Conservation (phyloP, 495 filamentous ascomycete species). For the Penicillium pulvis region DNA sequence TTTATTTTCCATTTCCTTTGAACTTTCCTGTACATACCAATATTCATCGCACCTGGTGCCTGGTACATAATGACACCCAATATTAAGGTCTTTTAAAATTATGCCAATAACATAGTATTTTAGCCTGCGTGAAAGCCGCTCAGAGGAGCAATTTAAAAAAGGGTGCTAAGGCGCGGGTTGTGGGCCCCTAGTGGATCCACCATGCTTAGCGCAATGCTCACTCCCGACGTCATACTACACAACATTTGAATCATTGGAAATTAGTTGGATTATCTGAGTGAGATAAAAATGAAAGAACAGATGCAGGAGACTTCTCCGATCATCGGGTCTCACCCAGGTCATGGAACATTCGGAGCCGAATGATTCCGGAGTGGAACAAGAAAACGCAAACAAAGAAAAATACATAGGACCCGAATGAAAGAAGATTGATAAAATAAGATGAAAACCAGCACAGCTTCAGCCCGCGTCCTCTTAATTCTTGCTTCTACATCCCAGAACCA, state of each 20-base stretch:
- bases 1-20: not conserved
- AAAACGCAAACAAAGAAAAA: conserved; percentile 17
- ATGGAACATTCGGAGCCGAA: not conserved
- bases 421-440: not conserved
- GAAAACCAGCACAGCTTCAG: conserved; percentile 6
- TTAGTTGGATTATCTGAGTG: conserved; percentile 3
- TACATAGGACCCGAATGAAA: conserved; percentile 13
- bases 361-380: not conserved
- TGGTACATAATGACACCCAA: not conserved
- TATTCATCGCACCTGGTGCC: not conserved
- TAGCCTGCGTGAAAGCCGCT: not conserved
- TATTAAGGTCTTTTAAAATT: not conserved
- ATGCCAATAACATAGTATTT: not conserved
- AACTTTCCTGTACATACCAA: conserved; percentile 14
- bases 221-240: not conserved
- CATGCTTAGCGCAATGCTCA: conserved; percentile 15
- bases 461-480: conserved; percentile 30
- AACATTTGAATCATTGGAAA: not conserved
- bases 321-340: conserved; percentile 4
- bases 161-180: conserved; percentile 17
- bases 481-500: conserved; percentile 32
- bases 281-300: conserved; percentile 2
- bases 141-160: not conserved
- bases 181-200: conserved; percentile 20
- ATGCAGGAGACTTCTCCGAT: not conserved